These are phyloP conservation scores for Phytophthora ohioensis DNA, from an alignment of 352 stramenopile species.

Conservation along the genomic window DNA sequence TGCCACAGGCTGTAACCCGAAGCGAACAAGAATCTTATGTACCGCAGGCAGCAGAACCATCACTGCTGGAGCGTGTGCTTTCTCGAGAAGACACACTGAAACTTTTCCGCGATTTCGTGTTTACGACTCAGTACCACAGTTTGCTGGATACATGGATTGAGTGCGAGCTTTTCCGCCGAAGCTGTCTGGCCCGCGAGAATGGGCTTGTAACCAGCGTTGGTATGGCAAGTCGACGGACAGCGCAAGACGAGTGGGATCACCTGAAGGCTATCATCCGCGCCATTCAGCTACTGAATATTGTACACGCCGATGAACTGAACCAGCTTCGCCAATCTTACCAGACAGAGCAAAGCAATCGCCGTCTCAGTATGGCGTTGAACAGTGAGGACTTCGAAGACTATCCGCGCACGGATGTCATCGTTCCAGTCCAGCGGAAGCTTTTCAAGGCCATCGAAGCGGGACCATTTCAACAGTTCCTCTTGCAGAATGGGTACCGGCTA, in stretches of 20 bases:
- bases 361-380: conserved; percentile 75
- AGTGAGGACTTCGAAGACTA: conserved; percentile 67
- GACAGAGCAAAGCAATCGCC: conserved; percentile 71
- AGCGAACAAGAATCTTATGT: conserved; percentile 64
- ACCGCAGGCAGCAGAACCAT: conserved; percentile 57
- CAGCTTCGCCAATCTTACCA: conserved; percentile 73
- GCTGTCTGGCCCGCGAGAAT: conserved; percentile 71
- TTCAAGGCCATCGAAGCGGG: conserved; percentile 82
- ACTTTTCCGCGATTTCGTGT: conserved; percentile 84
- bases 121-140: conserved; percentile 63
- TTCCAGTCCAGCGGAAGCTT: conserved; percentile 79
- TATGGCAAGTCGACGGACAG: conserved; percentile 43
- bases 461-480: conserved; percentile 83
- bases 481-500: conserved; percentile 73
- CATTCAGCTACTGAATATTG: conserved; percentile 65
- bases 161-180: conserved; percentile 81
- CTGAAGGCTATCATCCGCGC: conserved; percentile 71
- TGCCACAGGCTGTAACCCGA: conserved; percentile 57
- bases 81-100: conserved; percentile 82
- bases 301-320: conserved; percentile 62
- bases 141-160: conserved; percentile 89
- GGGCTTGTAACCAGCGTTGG: conserved; percentile 43
- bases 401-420: conserved; percentile 75
- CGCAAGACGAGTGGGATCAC: conserved; percentile 85
- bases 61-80: conserved; percentile 71